Conservation (phyloP, 73 alveolate species). For the Uronychia setigera region DNA sequence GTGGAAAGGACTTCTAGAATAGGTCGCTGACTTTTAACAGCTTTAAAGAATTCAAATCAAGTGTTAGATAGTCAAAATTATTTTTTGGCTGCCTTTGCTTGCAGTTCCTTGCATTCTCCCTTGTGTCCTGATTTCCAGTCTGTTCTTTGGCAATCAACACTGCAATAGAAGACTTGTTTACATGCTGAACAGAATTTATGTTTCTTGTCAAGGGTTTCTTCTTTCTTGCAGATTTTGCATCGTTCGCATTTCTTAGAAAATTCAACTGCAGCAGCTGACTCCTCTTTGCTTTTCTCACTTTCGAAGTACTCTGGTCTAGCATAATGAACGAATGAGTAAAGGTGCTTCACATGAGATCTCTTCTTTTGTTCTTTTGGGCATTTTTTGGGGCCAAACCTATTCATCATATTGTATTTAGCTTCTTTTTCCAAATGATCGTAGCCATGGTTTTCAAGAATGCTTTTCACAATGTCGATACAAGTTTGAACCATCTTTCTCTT, state of each 20-base stretch:
- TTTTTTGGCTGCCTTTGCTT: slow-evolving; percentile 15
- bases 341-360: slow-evolving; percentile 28
- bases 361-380: slow-evolving; percentile 35
- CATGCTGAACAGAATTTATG: slow-evolving; percentile 73
- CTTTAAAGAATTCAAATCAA: no score
- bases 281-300: slow-evolving; percentile 34
- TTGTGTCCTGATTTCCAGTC: slow-evolving; percentile 66
- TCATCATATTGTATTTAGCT: slow-evolving; percentile 60
- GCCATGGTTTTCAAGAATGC: slow-evolving; percentile 35
- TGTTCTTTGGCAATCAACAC: slow-evolving; percentile 63
- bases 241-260: not conserved
- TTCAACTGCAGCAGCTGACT: slow-evolving; percentile 26
- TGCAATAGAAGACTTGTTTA: slow-evolving; percentile 64
- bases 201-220: slow-evolving; percentile 51
- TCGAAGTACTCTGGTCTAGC: slow-evolving; percentile 66
- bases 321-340: slow-evolving; percentile 60
- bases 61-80: no score
- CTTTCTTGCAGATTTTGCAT: slow-evolving; percentile 55
- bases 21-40: no score
- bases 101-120: slow-evolving; percentile 60
- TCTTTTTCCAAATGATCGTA: slow-evolving; percentile 50
- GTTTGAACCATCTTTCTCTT: slow-evolving; percentile 42
- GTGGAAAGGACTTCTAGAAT: no score
- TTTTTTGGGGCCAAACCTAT: slow-evolving; percentile 66
- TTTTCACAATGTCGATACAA: slow-evolving; percentile 58